Conservation (phyloP, 352 stramenopile genomes). For the Pythium rhizo-oryzae region DNA sequence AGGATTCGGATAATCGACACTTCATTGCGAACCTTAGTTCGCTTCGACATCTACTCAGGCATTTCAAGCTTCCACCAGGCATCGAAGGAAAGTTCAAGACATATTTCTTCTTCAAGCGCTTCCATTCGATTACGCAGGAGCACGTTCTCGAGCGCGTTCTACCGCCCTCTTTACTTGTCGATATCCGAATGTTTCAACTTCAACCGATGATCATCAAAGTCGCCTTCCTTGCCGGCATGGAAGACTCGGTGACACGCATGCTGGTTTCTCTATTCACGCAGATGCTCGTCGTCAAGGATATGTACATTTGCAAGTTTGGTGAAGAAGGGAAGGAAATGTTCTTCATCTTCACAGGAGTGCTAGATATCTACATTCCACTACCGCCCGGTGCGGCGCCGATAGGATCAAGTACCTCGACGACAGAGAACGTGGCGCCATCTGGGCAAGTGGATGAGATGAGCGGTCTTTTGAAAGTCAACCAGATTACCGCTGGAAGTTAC, state of each 20-base stretch:
- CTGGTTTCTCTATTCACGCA: constrained; percentile 54
- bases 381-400: too few species aligned
- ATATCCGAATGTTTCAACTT: constrained; percentile 51
- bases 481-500: constrained; percentile 38
- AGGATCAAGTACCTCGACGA: constrained; percentile 34
- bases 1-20: constrained; percentile 48
- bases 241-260: constrained; percentile 46
- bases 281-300: constrained; percentile 38
- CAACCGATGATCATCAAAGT: constrained; percentile 59
- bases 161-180: constrained; percentile 50
- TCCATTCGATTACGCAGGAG: constrained; percentile 59
- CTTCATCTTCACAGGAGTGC: constrained; percentile 55
- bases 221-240: constrained; percentile 47
- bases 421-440: constrained; percentile 5
- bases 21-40: constrained; percentile 61
- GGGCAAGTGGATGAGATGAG: constrained; percentile 18
- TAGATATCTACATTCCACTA: constrained; percentile 15
- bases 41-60: constrained; percentile 46
- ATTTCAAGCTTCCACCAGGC: constrained; percentile 46
- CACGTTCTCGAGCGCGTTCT: constrained; percentile 44
- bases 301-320: constrained; percentile 43
- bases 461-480: constrained; percentile 33
- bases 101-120: constrained; percentile 65
- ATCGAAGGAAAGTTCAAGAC: constrained; percentile 66
- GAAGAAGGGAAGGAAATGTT: constrained; percentile 64